Evolutionary conservation across 2,329 filamentous ascomycete species (phyloP), one percentile per base, ranked within the genome.

Genomic region (Cladosporium sp.): DNA sequence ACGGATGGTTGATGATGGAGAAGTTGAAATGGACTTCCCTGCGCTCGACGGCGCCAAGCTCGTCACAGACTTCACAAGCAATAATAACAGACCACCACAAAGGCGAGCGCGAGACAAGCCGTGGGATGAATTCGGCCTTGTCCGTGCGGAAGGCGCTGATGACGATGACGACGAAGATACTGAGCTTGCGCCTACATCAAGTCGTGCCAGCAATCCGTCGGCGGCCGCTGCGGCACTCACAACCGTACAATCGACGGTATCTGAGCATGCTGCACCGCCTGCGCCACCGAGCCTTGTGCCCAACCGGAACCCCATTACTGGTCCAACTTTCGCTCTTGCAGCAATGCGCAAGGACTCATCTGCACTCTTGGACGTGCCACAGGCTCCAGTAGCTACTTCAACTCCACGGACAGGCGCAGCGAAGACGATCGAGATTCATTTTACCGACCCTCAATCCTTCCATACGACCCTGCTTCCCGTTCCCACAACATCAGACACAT

Each of bases 11-110:
- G 84, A 94, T 68, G 89, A 90, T 57, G 90, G 88, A 49, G 90
- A 94, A 67, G 86, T 93, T 1, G 90, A 95, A 64, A 88, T 91
- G 62, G 90, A 94, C 67, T 94, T 94, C 62, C 89, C 89, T 32
- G 86, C 90, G 0, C 78, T 94, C 39, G 87, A 89, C 58, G 81
- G 90, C 35, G 90, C 83, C 20, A 88, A 88, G 65, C 82, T 86
- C 2, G 79, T 94, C n/a, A 83, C 83, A 5, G 85, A 90, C 19
- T 94, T 93, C 65, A 90, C 89, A 0, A 85, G 82, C 6, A 89
- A 88, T 60, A 92, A 93, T 69, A 91, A 90, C 68, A 80, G 84
- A 56, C 86, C 81, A 25, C 81, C 78, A 52, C 77, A 84, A 54
- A 79, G 81, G 60, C 80, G 89, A 56, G 84, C 87, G 58, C 86